Base-by-base conservation (phyloP, 2,329 filamentous ascomycete species). In the Purpureocillium takamizusanense region DNA sequence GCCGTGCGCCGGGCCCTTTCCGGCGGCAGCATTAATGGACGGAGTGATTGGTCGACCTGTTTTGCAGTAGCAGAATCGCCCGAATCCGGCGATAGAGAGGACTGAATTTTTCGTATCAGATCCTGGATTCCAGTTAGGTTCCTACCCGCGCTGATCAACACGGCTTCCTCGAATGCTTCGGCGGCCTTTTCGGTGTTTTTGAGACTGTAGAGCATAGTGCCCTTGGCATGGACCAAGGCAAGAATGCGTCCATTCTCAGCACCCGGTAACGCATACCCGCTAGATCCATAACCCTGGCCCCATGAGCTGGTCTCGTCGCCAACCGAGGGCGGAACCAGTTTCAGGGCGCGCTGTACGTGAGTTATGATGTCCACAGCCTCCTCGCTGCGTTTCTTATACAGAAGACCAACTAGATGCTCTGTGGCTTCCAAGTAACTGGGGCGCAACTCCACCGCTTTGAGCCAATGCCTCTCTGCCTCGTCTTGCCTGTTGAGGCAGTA, bases 141-240 rank as follows among this genome's bases (percentile, higher is more conserved):
- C 44, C 80, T 75, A 2, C 88, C 89, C 21, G 84, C 76, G 41
- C 87, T 89, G 45, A 98, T 90, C 38, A 95, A 63, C 4, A 98
- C 87, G 1, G 89, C 90, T 58, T 95, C 88, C 57, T 98, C 92
- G 50, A 98, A 98, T 4, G 92, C 87, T 50, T 80, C 77, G 1
- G 90, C 88, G 31, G 92, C 92, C 31, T 73, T 77, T 30, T 73
- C 69, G 46, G 92, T 84, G 47, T 95, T 83, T 33, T 90, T 90
- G 23, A 94, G 66, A 18, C 86, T 80, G 61, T 98, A 98, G 2
- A 97, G 71, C 83, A 97, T 94, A 46, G 97, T 97, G n/a, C 90
- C 92, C 60, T 97, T 98, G 15, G 90, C 89, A 61, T 98, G 92
- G 31, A 97, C 80, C 13, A 98, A 72, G n/a, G 88, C 85, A 33